Evolutionary conservation across 2,329 filamentous ascomycete genomes (phyloP).

Genomic region (Pseudovirgaria hyperparasitica): DNA sequence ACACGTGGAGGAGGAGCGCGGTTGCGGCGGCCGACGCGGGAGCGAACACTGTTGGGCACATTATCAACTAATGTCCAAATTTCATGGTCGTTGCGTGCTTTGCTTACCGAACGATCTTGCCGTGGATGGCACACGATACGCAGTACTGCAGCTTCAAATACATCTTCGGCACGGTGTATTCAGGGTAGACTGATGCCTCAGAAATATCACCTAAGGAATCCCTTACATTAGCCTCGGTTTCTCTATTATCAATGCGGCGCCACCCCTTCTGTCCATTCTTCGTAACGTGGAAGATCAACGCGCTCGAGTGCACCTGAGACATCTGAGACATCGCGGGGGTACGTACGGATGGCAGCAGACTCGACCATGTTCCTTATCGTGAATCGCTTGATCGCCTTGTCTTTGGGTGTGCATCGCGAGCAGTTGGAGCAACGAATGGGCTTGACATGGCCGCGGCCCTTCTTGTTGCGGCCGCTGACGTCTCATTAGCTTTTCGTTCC

Average conservation of each 20-base stretch:
- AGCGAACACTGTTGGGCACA: constrained; percentile 65
- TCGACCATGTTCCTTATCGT: constrained; percentile 99
- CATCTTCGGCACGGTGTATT: constrained; percentile 99
- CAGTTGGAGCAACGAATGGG: constrained; percentile 90
- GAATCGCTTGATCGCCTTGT: constrained; percentile 99
- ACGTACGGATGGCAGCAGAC: constrained; percentile 98
- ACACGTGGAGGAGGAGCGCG: constrained; percentile 94
- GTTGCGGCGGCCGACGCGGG: constrained; percentile 93
- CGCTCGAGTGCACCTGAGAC: no score
- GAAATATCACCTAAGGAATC: constrained; percentile 99
- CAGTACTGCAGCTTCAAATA: constrained; percentile 99
- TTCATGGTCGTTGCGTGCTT: constrained; percentile 9
- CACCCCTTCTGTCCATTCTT: neutral
- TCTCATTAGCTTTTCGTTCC: constrained; percentile 21
- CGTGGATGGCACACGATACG: constrained; percentile 99
- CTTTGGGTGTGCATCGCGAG: constrained; percentile 81
- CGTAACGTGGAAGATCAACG: neutral
- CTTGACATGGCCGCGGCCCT: constrained; percentile 99
- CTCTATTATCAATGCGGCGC: neutral
- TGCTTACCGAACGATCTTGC: constrained; percentile 99
- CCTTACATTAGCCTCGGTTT: no score
- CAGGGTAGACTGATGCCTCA: constrained; percentile 95
- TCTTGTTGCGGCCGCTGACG: constrained; percentile 93
- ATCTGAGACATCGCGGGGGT: constrained; percentile 6
- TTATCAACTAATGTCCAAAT: neutral